These are phyloP conservation scores for Rosellinia necatrix DNA, from an alignment of 2,329 filamentous ascomycete species.

Conservation along the genomic window DNA sequence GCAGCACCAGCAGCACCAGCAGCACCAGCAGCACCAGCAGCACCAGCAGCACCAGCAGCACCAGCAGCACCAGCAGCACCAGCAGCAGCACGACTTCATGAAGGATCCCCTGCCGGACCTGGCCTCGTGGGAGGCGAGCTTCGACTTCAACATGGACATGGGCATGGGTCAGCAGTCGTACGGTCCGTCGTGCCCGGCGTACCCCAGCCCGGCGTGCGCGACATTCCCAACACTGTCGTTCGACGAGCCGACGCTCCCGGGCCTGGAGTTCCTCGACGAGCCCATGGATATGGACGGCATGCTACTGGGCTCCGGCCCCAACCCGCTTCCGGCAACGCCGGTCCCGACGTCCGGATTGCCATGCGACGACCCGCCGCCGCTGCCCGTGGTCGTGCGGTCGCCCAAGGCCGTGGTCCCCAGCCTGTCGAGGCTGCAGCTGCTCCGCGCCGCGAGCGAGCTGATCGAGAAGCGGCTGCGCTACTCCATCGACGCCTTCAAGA, in stretches of 20 bases:
- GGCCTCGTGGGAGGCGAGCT: conserved; percentile 16
- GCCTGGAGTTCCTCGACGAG: conserved; percentile 18
- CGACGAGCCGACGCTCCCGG: conserved; percentile 10
- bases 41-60: too few relatives aligned
- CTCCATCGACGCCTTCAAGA: conserved; percentile 19
- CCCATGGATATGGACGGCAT: background rate
- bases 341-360: background rate
- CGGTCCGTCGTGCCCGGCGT: too few relatives aligned
- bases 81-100: conserved; percentile 7
- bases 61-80: too few relatives aligned
- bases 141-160: conserved; percentile 25
- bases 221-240: conserved; percentile 16
- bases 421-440: conserved; percentile 10
- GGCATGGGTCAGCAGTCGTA: too few relatives aligned
- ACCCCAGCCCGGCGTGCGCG: conserved; percentile 1
- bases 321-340: conserved; percentile 6
- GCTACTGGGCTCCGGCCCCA: too few relatives aligned
- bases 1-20: too few relatives aligned
- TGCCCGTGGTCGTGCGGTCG: conserved; percentile 15
- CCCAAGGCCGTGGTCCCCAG: background rate
- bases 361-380: conserved; percentile 18
- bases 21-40: too few relatives aligned
- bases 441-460: conserved; percentile 17
- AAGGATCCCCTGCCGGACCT: conserved; percentile 4
- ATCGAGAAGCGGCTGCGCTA: conserved; percentile 23